Evolutionary conservation across 2,329 filamentous ascomycete species (phyloP).

Genomic region (Talaromyces amestolkiae): DNA sequence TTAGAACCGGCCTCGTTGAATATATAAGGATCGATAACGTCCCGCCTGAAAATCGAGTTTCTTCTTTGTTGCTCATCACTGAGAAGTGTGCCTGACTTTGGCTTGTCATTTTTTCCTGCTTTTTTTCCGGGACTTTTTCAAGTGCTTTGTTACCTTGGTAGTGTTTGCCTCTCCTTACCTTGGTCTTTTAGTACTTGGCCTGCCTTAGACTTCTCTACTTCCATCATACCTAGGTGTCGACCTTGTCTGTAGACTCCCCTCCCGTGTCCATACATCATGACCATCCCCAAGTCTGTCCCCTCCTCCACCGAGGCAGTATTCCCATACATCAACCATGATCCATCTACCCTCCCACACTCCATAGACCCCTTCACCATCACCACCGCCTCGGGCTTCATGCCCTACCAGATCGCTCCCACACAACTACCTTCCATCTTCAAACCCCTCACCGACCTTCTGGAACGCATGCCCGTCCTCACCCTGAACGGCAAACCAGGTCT

Average conservation of each 20-base stretch:
- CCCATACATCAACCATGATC: constrained; percentile 46
- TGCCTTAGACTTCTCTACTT: background rate
- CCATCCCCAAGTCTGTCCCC: constrained; percentile 32
- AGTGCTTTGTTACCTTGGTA: constrained; percentile 18
- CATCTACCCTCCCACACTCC: constrained; percentile 38
- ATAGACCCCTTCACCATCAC: constrained; percentile 51
- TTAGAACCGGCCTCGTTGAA: constrained; percentile 46
- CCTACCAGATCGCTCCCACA: constrained; percentile 38
- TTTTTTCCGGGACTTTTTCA: constrained; percentile 23
- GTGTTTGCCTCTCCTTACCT: background rate
- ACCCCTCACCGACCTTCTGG: constrained; percentile 67
- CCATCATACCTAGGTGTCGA: background rate
- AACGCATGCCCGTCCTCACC: constrained; percentile 76
- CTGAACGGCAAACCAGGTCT: constrained; percentile 71
- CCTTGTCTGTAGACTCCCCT: background rate
- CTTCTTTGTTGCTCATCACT: constrained; percentile 22
- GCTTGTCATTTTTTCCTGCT: constrained; percentile 11
- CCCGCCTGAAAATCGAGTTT: constrained; percentile 28
- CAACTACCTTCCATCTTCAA: constrained; percentile 71
- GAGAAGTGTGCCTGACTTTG: background rate
- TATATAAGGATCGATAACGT: constrained; percentile 43
- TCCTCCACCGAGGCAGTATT: constrained; percentile 41
- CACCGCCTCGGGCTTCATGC: constrained; percentile 46
- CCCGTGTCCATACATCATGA: constrained; percentile 34
- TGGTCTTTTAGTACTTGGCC: background rate